Conservation (phyloP, 805 yeast genomes). For the Pichia gijzeniarum region DNA sequence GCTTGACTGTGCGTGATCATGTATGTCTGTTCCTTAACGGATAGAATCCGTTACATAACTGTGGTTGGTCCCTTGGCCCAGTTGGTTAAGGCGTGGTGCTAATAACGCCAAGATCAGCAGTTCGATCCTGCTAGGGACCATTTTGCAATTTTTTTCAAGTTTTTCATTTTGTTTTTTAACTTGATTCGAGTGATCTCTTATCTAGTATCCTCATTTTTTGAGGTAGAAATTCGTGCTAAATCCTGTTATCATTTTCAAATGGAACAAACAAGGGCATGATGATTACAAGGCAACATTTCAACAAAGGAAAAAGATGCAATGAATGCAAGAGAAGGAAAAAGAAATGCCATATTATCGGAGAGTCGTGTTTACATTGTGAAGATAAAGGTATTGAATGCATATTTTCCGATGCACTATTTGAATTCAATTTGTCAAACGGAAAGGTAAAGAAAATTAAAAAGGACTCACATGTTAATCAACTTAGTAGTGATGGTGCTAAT, state of each 20-base stretch:
- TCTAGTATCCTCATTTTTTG: too few species aligned
- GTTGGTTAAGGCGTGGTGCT: conserved; percentile 42
- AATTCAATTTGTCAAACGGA: background rate
- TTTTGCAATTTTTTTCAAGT: conserved; percentile 21
- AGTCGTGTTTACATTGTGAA: conserved; percentile 12
- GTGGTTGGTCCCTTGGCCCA: conserved; percentile 39
- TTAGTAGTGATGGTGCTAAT: background rate
- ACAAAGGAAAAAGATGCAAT: conserved; percentile 27
- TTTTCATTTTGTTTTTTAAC: background rate
- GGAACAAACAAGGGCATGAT: too few species aligned
- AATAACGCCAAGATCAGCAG: conserved; percentile 63
- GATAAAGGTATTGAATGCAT: conserved; percentile 5
- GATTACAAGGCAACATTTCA: conserved; percentile 1
- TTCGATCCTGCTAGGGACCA: conserved; percentile 87
- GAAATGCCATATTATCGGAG: conserved; percentile 24
- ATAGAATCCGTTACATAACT: too few species aligned
- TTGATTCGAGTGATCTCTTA: too few species aligned
- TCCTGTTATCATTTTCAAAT: too few species aligned
- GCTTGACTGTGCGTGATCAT: too few species aligned
- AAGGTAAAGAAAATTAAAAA: background rate
- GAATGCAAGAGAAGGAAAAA: conserved; percentile 36
- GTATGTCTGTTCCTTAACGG: too few species aligned
- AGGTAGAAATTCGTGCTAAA: too few species aligned
- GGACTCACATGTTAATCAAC: too few species aligned
- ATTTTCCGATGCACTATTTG: too few species aligned